Percentiles rank a stretch among this genome's conserved stretches.
Conservation (phyloP, 768 basidiomycete genomes). For the Suillus hirtellus region DNA sequence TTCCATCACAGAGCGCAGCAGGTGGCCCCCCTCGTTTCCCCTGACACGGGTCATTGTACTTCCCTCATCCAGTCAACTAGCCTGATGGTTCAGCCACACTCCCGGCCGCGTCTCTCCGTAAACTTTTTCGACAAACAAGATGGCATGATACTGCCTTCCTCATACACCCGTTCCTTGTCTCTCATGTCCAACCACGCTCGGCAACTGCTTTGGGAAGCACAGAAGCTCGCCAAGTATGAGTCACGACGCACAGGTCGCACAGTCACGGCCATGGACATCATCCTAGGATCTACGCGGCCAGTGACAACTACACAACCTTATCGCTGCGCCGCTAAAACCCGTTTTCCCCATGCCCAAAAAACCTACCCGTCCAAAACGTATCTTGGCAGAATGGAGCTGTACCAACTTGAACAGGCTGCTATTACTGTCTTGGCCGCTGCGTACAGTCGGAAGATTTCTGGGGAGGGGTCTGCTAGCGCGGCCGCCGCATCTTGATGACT, state of each 20-base stretch:
- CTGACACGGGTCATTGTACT: neutral
- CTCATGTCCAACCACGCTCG: constrained; percentile 10
- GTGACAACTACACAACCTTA: constrained; percentile 13
- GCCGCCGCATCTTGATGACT: constrained; percentile 26
- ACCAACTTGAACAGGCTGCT: constrained; percentile 39
- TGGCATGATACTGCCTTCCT: neutral
- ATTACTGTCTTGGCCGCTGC: constrained; percentile 19
- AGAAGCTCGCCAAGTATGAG: constrained; percentile 30
- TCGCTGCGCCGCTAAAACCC: constrained; percentile 10
- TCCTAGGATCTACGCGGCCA: constrained; percentile 39
- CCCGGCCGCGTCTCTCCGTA: neutral
- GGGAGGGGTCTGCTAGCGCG: constrained; percentile 46
- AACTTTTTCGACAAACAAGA: neutral
- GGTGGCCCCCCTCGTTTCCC: neutral
- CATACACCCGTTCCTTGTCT: neutral
- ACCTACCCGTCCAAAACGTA: constrained; percentile 28
- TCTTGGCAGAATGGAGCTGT: constrained; percentile 34
- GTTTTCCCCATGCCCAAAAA: constrained; percentile 12
- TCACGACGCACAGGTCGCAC: constrained; percentile 32
- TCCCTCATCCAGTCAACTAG: neutral
- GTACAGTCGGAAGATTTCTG: constrained; percentile 31
- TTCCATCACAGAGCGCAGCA: neutral
- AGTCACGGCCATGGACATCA: constrained; percentile 47
- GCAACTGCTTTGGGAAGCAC: constrained; percentile 30
- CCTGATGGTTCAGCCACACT: neutral